Evolutionary conservation across 2,329 filamentous ascomycete genomes (phyloP).

Genomic region (Arthrobotrys conoides): DNA sequence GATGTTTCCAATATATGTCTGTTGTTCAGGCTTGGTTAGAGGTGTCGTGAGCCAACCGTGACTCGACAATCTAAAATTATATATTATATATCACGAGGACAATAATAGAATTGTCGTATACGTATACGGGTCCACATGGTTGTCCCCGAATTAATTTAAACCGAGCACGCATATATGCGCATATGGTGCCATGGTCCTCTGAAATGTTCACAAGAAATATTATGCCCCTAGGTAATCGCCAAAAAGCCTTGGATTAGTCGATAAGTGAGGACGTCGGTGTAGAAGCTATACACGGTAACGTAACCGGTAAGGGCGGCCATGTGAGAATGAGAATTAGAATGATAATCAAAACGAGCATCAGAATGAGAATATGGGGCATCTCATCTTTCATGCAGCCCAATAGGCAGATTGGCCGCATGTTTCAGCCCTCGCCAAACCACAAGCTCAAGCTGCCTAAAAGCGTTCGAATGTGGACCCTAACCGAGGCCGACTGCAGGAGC

Average conservation of each 20-base stretch:
- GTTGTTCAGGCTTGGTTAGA: background rate
- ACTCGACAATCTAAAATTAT: background rate
- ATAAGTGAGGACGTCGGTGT: background rate
- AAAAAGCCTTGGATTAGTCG: background rate
- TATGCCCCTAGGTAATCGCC: background rate
- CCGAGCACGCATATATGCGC: no score
- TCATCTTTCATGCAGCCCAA: constrained; percentile 28
- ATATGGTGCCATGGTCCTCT: background rate
- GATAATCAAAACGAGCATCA: background rate
- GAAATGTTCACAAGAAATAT: background rate
- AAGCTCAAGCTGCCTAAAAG: constrained; percentile 42
- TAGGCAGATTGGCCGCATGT: constrained; percentile 23
- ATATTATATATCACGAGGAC: background rate
- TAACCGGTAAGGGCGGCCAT: no score
- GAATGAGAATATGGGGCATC: background rate
- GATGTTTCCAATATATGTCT: background rate
- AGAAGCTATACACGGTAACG: no score
- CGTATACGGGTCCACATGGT: background rate
- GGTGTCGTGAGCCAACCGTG: background rate
- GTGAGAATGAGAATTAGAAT: background rate
- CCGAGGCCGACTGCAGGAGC: constrained; percentile 40
- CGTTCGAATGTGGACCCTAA: constrained; percentile 27
- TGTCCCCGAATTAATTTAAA: background rate
- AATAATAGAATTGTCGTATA: background rate
- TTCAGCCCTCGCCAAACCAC: constrained; percentile 34